Evolutionary conservation across 2,329 filamentous ascomycete genomes (phyloP).

Genomic region (Phyllosticta capitalensis): DNA sequence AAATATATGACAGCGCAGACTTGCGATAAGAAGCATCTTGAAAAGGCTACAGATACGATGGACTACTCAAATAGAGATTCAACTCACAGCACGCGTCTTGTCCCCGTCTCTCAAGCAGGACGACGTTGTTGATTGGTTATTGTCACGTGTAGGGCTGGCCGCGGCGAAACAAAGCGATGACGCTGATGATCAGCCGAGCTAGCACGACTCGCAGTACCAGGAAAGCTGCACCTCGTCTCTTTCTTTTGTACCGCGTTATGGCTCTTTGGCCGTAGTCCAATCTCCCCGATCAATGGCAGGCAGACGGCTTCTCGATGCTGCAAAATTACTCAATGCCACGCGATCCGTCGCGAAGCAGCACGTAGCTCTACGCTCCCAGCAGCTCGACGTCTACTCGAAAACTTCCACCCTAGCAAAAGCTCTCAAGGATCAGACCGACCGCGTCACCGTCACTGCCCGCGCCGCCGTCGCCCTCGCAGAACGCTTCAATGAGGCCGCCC

Average conservation of each 20-base stretch:
- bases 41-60: background rate
- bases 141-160: slow-evolving; percentile 7
- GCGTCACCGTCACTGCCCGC: slow-evolving; percentile 50
- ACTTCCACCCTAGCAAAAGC: slow-evolving; percentile 57
- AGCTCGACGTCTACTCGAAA: slow-evolving; percentile 53
- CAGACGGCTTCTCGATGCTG: slow-evolving; percentile 42
- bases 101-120: background rate
- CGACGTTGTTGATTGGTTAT: slow-evolving; percentile 6
- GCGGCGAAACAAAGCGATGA: slow-evolving; percentile 4
- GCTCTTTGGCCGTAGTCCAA: slow-evolving; percentile 15
- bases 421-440: slow-evolving; percentile 52
- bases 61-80: background rate
- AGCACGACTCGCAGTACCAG: background rate
- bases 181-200: slow-evolving; percentile 7
- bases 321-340: slow-evolving; percentile 41
- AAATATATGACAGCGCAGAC: background rate
- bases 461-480: slow-evolving; percentile 51
- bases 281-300: slow-evolving; percentile 37
- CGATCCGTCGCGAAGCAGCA: slow-evolving; percentile 43
- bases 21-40: background rate
- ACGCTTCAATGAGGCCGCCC: slow-evolving; percentile 45
- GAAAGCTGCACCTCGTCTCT: background rate
- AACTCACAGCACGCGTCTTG: background rate
- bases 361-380: slow-evolving; percentile 47
- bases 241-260: background rate